Evolutionary conservation across 352 stramenopile species (phyloP), one percentile per base, ranked within the genome.

Genomic region (Phytophthora lateralis): DNA sequence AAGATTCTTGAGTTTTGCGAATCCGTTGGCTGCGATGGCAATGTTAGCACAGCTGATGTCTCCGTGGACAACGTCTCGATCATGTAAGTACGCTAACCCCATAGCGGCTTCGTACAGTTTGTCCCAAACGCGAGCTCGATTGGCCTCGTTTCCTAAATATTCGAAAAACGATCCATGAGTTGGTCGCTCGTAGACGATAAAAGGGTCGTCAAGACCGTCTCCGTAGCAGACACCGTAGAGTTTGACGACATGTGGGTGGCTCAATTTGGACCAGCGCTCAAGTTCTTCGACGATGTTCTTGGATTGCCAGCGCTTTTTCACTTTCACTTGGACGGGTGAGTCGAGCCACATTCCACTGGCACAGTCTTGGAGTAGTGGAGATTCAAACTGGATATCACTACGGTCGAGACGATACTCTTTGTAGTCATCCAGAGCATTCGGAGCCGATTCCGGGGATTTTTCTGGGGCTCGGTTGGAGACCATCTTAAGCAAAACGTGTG

Each of bases 31-130:
- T 9, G 48, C 45, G 30, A 75, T 24, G 0, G 43, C 20, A 15
- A 78, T 63, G 7, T 34, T 73, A 6, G 54, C 26, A 54, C 39
- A 48, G 4, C 39, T 50, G 18, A 75, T 24, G 47, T 51, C 24
- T 0, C 62, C 54, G 32, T 75, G 57, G 4, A 73, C 34, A 4
- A 73, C 45, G 17, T 47, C 29, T 2, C 63, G 53, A 8, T 70
- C 29, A 42, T 73, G 70, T 6, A 78, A 21, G 24, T 78, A 73
- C 5, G 62, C 39, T 2, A 78, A 47, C 2, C 70, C 70, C 12
- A 69, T 14, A 1, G 70, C 70, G 7, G 50, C 66, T 27, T 73
- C 49, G n/a, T 73, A 62, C 30, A 78, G 20, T 8, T 53, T 51
- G 14, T 53, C 35, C 54, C 62, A 75, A 5, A 48, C 15, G 1